Evolutionary conservation across 352 stramenopile species (phyloP), one percentile per base, ranked within the genome.

Genomic region (Pythium grandisporangium): DNA sequence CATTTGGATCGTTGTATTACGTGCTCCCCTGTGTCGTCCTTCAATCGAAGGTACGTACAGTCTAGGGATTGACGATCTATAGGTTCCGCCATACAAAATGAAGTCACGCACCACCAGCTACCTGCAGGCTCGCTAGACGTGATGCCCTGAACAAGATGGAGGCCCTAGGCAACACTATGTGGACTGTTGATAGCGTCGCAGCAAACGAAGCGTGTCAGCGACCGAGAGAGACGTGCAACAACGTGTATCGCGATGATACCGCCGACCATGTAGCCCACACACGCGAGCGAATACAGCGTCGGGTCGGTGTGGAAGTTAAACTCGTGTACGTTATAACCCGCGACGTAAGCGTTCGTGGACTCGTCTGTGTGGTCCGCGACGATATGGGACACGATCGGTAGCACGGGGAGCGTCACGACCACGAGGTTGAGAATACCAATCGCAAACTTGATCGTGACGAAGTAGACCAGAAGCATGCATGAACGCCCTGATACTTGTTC

Each of bases 371-470:
- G 10, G 46, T 48, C 27, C 7, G 27, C 34, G 5, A 62, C 33
- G 5, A 66, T 58, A 29, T 59, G 35, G 7, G 45, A 44, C 7
- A 27, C 49, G 13, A 73, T 33, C 5, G 63, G 63, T 5, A 54
- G 40, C 11, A 53, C 42, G 2, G 65, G 17, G 24, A 57, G 39
- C 21, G 24, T 57, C 5, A 36, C 16, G n/a, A 55, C 36, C 8
- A 54, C 50, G 23, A 61, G 37, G 25, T 60, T 70, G 13, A 66
- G 17, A 22, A 52, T 38, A 1, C 57, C 63, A 23, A 64, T 32
- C 4, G 39, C 45, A 25, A 75, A 53, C 46, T 75, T 75, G 29
- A 66, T 25, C 7, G 54, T 69, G 16, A 36, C 37, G 22, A 75
- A 61, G 45, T 75, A 71, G 25, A 75, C 16, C 57, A 75, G 64